phyloP scores from a whole-genome alignment of 2,329 filamentous ascomycete species.

The Colletotrichum sublineola region DNA sequence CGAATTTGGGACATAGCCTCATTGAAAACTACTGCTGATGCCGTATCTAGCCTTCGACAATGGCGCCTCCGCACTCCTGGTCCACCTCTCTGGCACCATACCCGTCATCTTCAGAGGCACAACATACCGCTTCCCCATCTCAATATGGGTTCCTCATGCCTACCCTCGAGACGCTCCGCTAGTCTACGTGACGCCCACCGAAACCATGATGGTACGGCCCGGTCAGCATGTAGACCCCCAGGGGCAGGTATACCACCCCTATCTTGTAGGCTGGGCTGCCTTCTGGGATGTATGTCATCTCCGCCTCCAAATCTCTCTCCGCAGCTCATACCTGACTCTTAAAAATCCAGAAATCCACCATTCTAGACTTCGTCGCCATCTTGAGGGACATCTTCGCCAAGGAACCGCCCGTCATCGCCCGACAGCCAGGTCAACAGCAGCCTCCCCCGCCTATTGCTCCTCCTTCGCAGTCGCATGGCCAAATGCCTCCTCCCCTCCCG shows the following conservation, averaged over 20 bases:
- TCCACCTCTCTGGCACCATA: constrained; percentile 88
- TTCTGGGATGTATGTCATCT: constrained; percentile 86
- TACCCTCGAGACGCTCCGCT: constrained; percentile 91
- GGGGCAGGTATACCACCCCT: constrained; percentile 95
- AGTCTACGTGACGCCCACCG: constrained; percentile 88
- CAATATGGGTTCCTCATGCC: constrained; percentile 91
- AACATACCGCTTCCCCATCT: constrained; percentile 90
- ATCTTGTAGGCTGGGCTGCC: constrained; percentile 88
- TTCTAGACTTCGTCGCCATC: constrained; percentile 85
- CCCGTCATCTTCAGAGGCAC: constrained; percentile 92
- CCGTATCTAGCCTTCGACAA: constrained; percentile 81
- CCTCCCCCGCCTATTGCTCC: constrained; percentile 51
- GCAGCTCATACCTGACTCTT: constrained; percentile 11
- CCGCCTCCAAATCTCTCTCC: neutral
- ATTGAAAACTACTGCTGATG: constrained; percentile 44
- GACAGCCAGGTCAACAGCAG: constrained; percentile 66
- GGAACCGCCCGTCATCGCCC: constrained; percentile 90
- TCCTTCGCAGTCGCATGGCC: constrained; percentile 49
- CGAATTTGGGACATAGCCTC: constrained; percentile 22
- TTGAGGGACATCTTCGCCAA: constrained; percentile 91
- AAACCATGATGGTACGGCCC: constrained; percentile 89
- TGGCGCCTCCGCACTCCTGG: constrained; percentile 86
- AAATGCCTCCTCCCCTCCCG: constrained; percentile 75
- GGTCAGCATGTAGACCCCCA: constrained; percentile 96
- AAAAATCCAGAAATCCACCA: constrained; percentile 78